Base-by-base conservation (phyloP, 192 early-diverging fungal genomes). In the Powellomyces hirtus region DNA sequence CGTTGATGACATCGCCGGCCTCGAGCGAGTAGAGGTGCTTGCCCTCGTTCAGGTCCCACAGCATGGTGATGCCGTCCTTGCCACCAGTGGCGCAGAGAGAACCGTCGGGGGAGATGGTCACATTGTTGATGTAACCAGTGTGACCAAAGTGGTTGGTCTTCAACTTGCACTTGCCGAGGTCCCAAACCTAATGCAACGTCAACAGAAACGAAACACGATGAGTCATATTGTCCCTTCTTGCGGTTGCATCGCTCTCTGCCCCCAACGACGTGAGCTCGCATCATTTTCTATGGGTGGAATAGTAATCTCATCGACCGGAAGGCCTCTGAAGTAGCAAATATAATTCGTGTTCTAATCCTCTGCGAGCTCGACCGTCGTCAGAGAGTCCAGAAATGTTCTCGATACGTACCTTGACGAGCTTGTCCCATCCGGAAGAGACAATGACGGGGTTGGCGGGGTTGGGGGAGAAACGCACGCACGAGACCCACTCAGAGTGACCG, bases 1-100 rank as follows among this genome's bases (percentile, higher is more conserved):
- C 89, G 89, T 99, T 92, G 91, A 99, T 94, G 77, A 89, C 83
- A 81, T 91, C 90, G 63, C 89, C 93, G 76, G 93, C 95, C 81
- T 96, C 95, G 61, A 99, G 86, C 59, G 94, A 95, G 92, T 99
- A 97, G 78, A 99, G 88, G 94, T 99, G 97, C 92, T 98, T 97
- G 89, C 89, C 91, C 76, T 99, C 97, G 87, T 98, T 98, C 65
- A 99, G 86, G 80, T 99, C 97, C 97, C 97, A 99, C 70, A 99
- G 89, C 94, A 97, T 98, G 75, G 92, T 91, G 84, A 97, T 87
- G 77, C 94, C 93, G 86, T 99, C 97, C 86, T 95, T 95, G 81
- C 97, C 97, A 73, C 95, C 97, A 75, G 97, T 97, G 78, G 97
- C 97, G 89, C 95, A 99, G 77, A 99, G 91, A 50, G 97, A 99